These are phyloP conservation scores for Metarhizium sp. DNA, from an alignment of 2,329 filamentous ascomycete species.

Conservation along the genomic window DNA sequence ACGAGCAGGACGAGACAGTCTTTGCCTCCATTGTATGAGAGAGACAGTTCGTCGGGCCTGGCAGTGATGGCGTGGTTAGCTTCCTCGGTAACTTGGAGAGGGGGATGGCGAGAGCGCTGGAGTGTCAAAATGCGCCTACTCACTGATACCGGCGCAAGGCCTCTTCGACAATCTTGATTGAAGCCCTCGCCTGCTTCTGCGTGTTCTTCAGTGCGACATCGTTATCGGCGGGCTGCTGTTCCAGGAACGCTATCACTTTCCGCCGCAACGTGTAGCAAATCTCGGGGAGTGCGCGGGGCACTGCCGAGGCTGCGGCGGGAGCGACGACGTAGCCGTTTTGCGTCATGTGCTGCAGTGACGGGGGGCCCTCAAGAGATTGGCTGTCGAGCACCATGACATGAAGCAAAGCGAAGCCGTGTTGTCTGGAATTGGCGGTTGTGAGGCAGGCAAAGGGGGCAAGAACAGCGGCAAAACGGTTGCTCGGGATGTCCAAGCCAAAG, in stretches of 20 bases:
- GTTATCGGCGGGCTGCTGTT: constrained; percentile 40
- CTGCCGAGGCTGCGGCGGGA: constrained; percentile 3
- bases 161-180: constrained; percentile 64
- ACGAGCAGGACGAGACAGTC: constrained; percentile 91
- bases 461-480: no score
- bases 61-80: neutral
- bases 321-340: constrained; percentile 5
- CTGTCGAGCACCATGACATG: neutral
- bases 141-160: constrained; percentile 70
- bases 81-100: neutral
- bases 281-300: constrained; percentile 14
- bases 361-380: neutral
- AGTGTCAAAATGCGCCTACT: constrained; percentile 16
- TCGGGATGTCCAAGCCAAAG: no score
- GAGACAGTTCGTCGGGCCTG: constrained; percentile 68
- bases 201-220: constrained; percentile 50
- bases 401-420: neutral
- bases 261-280: constrained; percentile 45
- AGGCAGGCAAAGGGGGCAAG: no score
- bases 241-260: constrained; percentile 58
- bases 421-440: neutral
- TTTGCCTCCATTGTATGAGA: constrained; percentile 97
- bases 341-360: constrained; percentile 1
- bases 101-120: neutral
- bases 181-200: constrained; percentile 65